These are phyloP conservation scores for Phytophthora sojae DNA, from an alignment of 352 stramenopile genomes.

Conservation along the genomic window DNA sequence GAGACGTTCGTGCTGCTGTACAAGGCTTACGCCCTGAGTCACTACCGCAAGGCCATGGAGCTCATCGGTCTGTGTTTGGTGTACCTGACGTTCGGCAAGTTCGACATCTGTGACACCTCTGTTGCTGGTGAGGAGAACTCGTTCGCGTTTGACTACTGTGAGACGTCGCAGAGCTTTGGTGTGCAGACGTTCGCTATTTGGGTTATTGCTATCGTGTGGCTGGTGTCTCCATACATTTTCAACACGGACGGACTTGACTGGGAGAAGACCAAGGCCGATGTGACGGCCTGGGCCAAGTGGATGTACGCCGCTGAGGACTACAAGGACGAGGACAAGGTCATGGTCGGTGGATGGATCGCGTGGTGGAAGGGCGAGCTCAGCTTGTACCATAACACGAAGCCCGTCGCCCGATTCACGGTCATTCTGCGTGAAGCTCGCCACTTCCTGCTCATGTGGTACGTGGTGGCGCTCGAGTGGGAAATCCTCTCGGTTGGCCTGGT, in stretches of 20 bases:
- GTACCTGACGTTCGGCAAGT: conserved; percentile 77
- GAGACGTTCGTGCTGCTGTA: conserved; percentile 86
- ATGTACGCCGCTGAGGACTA: conserved; percentile 82
- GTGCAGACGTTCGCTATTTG: conserved; percentile 87
- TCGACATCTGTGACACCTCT: conserved; percentile 62
- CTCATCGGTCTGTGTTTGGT: conserved; percentile 77
- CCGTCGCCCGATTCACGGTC: conserved; percentile 78
- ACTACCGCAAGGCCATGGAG: conserved; percentile 86
- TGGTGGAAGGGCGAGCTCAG: conserved; percentile 87
- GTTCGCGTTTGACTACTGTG: conserved; percentile 69
- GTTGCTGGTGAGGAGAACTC: conserved; percentile 52
- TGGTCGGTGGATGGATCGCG: conserved; percentile 77
- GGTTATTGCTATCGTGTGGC: conserved; percentile 77
- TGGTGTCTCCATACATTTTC: conserved; percentile 85
- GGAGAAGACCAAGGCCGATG: conserved; percentile 86
- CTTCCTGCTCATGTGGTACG: conserved; percentile 89
- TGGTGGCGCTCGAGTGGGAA: conserved; percentile 76
- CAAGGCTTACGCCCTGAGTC: conserved; percentile 76
- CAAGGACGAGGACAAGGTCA: conserved; percentile 67
- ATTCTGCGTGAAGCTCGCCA: conserved; percentile 80
- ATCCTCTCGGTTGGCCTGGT: conserved; percentile 61
- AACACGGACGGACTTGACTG: conserved; percentile 88
- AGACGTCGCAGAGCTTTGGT: conserved; percentile 78
- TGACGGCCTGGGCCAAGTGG: conserved; percentile 77
- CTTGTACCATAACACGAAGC: conserved; percentile 74